Percentiles rank a stretch among this genome's conserved stretches.
These are phyloP conservation scores for Trichoderma breve DNA, from an alignment of 2,329 filamentous ascomycete genomes.

Conservation along the genomic window DNA sequence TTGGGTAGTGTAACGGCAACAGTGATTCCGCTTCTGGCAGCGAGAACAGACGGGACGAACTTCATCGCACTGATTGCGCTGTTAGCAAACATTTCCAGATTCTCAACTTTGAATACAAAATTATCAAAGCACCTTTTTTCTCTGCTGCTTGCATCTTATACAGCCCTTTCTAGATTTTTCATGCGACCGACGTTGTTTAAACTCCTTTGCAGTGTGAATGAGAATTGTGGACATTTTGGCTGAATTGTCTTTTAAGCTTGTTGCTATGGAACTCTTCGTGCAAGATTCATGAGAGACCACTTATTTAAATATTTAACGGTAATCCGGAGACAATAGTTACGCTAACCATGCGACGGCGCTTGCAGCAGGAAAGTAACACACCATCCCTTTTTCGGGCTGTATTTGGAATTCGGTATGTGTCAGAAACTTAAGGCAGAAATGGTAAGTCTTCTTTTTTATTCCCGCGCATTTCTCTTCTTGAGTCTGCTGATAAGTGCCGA, in stretches of 20 bases:
- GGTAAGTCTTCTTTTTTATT: neutral
- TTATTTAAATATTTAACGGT: neutral
- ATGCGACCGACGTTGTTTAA: conserved; percentile 11
- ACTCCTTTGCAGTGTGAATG: neutral
- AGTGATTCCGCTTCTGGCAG: conserved; percentile 13
- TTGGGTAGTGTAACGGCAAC: neutral
- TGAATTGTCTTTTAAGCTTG: neutral
- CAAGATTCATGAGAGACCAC: neutral
- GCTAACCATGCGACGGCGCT: neutral
- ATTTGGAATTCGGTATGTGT: neutral
- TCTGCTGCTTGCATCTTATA: conserved; percentile 8
- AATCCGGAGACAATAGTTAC: neutral
- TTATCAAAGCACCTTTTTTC: neutral
- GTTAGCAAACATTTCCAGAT: neutral
- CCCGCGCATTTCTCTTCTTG: neutral
- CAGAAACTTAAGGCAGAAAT: neutral
- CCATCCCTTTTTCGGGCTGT: neutral
- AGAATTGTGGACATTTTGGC: neutral
- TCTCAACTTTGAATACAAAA: neutral
- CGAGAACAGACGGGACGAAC: neutral
- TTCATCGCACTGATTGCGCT: neutral
- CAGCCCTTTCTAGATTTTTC: conserved; percentile 12
- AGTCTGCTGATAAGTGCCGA: neutral
- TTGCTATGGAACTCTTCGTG: neutral
- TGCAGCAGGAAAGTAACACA: neutral